Evolutionary conservation across 495 filamentous ascomycete species (phyloP).

Genomic region (Aspergillus diversus): DNA sequence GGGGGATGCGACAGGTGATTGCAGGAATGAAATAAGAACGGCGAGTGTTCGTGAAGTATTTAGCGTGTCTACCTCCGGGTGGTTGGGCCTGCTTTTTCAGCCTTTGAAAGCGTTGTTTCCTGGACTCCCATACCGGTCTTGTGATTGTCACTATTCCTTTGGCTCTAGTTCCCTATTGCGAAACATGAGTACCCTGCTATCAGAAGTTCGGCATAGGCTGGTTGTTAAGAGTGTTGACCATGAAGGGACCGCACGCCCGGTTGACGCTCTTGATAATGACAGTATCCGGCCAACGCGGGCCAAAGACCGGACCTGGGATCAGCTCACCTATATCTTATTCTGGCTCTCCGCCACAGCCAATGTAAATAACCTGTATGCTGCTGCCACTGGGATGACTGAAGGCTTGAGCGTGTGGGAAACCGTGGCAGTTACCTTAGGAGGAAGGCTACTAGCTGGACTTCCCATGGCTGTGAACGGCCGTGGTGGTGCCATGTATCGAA

Average conservation of each 20-base stretch:
- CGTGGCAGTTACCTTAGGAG: conserved; percentile 34
- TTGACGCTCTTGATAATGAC: conserved; percentile 38
- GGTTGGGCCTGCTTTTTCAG: too few relatives aligned
- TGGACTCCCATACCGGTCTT: too few relatives aligned
- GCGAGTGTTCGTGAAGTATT: too few relatives aligned
- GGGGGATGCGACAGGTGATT: too few relatives aligned
- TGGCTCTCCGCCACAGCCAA: conserved; percentile 47
- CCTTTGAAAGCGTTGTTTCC: too few relatives aligned
- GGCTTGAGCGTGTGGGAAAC: conserved; percentile 45
- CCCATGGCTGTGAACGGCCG: conserved; percentile 42
- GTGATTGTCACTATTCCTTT: not conserved
- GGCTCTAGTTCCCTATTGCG: too few relatives aligned
- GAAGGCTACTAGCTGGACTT: conserved; percentile 34
- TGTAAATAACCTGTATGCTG: conserved; percentile 42
- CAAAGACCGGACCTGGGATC: conserved; percentile 39
- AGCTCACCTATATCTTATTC: conserved; percentile 42
- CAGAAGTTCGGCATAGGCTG: conserved; percentile 22
- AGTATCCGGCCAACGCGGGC: conserved; percentile 40
- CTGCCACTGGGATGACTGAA: conserved; percentile 39
- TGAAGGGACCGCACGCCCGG: conserved; percentile 25
- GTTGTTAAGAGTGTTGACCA: conserved; percentile 30
- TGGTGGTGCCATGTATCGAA: conserved; percentile 43
- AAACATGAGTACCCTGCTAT: conserved; percentile 21
- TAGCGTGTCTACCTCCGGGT: too few relatives aligned
- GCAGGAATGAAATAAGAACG: too few relatives aligned